These are phyloP conservation scores for Conoideocrella luteorostrata DNA, from an alignment of 2,329 filamentous ascomycete genomes.

Conservation along the genomic window DNA sequence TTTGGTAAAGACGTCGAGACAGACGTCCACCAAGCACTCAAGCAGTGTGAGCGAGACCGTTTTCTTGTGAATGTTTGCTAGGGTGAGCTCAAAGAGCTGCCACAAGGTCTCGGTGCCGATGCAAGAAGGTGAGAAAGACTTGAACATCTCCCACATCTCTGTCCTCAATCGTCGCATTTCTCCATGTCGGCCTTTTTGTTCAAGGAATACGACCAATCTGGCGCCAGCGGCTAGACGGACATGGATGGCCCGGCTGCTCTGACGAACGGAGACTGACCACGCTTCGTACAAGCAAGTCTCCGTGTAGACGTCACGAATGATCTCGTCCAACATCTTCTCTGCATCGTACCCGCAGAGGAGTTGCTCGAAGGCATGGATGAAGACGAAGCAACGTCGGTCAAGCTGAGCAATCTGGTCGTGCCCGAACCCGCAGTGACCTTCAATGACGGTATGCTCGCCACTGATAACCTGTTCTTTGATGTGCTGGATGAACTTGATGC, in stretches of 20 bases:
- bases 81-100: slow-evolving; percentile 9
- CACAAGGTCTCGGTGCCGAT: slow-evolving; percentile 6
- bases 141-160: slow-evolving; percentile 10
- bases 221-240: slow-evolving; percentile 9
- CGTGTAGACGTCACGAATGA: slow-evolving; percentile 9
- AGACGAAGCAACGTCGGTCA: slow-evolving; percentile 10
- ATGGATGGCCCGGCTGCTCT: slow-evolving; percentile 3
- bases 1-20: slow-evolving; percentile 7
- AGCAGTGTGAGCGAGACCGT: slow-evolving; percentile 5
- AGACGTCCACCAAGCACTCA: slow-evolving; percentile 7
- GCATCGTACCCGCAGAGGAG: slow-evolving; percentile 10
- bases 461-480: slow-evolving; percentile 7
- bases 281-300: slow-evolving; percentile 8
- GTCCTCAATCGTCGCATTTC: slow-evolving; percentile 1
- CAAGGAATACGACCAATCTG: slow-evolving; percentile 2
- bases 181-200: slow-evolving; percentile 4
- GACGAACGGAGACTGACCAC: slow-evolving; percentile 8
- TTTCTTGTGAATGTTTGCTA: slow-evolving; percentile 5
- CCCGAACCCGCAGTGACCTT: slow-evolving; percentile 4
- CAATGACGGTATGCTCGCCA: not conserved
- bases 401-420: slow-evolving; percentile 6
- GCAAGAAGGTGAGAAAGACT: slow-evolving; percentile 1
- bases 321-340: slow-evolving; percentile 9
- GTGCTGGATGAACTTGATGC: slow-evolving; percentile 10
- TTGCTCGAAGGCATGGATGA: slow-evolving; percentile 10